These are phyloP conservation scores for Cutaneotrichosporon sp. DNA, from an alignment of 1,284 basidiomycete genomes.

Conservation along the genomic window DNA sequence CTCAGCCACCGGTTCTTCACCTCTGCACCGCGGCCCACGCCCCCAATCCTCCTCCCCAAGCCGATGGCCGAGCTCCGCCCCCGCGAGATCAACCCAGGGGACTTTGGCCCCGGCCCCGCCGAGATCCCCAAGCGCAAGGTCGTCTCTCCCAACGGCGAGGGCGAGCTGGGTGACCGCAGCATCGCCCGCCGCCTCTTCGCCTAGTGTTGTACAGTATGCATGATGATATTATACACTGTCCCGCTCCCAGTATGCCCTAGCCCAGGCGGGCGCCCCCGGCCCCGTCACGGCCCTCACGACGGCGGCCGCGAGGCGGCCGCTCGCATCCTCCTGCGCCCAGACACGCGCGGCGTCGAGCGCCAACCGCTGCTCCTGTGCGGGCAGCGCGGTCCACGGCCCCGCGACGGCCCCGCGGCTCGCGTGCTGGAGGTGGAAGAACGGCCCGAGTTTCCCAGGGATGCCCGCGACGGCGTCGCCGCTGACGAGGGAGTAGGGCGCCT, in stretches of 20 bases:
- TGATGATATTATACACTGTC: constrained; percentile 6
- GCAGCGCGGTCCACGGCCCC: constrained; percentile 73
- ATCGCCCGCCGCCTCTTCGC: constrained; percentile 24
- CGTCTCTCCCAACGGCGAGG: constrained; percentile 11
- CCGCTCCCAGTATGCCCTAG: constrained; percentile 15
- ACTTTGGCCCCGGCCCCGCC: constrained; percentile 17
- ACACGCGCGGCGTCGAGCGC: constrained; percentile 58
- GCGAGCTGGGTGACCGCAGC: constrained; percentile 14
- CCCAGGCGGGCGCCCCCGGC: constrained; percentile 13
- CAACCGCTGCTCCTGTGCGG: constrained; percentile 53
- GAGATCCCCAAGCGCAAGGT: constrained; percentile 18
- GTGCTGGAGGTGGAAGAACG: constrained; percentile 76
- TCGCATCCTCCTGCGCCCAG: constrained; percentile 35
- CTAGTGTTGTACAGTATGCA: constrained; percentile 27
- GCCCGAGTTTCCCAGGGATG: constrained; percentile 58
- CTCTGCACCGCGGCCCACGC: constrained; percentile 44
- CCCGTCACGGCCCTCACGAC: constrained; percentile 13
- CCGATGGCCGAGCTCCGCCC: constrained; percentile 50
- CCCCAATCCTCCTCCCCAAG: constrained; percentile 48
- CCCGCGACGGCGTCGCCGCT: constrained; percentile 54
- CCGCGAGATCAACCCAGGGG: constrained; percentile 48
- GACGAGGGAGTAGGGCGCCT: constrained; percentile 55
- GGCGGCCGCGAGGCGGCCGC: constrained; percentile 18
- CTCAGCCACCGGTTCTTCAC: constrained; percentile 51
- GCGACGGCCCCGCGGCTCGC: constrained; percentile 65